Base-by-base conservation (phyloP, 148 eudicot species). In the Rhododendron henanense region DNA sequence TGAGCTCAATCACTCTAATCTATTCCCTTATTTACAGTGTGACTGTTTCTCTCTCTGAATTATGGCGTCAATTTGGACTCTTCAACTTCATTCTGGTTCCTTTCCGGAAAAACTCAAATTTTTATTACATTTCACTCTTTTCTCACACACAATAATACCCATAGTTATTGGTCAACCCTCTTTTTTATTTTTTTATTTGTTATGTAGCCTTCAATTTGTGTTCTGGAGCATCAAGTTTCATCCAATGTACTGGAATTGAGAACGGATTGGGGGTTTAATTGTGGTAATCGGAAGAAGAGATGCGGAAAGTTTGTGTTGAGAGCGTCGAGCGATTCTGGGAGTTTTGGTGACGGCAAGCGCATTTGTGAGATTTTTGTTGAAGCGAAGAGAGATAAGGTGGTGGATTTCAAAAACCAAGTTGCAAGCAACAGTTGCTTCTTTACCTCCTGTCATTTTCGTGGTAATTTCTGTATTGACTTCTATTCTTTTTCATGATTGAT, bases 1-100 rank as follows among this genome's bases (percentile, higher is more conserved):
- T n/a, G 19, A 41, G 5, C 25, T 28, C 35, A 35, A 9, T 63
- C 16, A 2, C 44, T 48, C 13, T 21, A 19, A 35, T 21, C 15
- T 9, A 2, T 51, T 35, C 59, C 14, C n/a, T 15, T 3, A 10
- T 45, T 67, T 2, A 37, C 25, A 83, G 78, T 33, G 15, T 16
- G 77, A 83, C 41, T 9, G 9, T 44, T 44, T 47, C 59, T 16
- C 51, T 45, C 44, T 83, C 57, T 28, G 35, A 71, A 47, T 19
- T 71, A 90, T 89, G 92, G 87, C 90, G 13, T 88, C 92, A 55
- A 85, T 85, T 78, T 85, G 88, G 88, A 85, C 87, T 41, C 88
- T 89, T 25, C 89, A 79, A 74, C 82, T 85, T 84, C 87, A 73
- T 16, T 8, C 84, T 6, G 16, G 65, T 71, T 75, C 89, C 11